phyloP scores from a whole-genome alignment of 345 rosid species.

The Brassica napus region DNA sequence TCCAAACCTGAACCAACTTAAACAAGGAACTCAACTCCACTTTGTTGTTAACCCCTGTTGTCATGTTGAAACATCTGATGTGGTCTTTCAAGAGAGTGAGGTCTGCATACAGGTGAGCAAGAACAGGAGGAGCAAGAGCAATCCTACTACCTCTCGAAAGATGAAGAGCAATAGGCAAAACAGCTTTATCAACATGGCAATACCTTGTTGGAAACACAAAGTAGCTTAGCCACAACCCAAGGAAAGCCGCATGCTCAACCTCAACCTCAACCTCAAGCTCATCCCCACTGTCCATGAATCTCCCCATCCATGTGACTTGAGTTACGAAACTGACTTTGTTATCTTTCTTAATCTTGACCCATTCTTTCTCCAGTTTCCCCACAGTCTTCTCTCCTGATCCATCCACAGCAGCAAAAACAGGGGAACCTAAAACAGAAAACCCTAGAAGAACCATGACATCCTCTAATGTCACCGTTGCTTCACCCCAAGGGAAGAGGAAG shows the following conservation, averaged over 20 bases:
- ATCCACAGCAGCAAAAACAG: conserved; percentile 32
- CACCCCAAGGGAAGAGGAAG: conserved; percentile 60
- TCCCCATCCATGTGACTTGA: conserved; percentile 33
- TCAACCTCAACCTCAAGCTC: conserved; percentile 45
- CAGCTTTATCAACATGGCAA: not conserved
- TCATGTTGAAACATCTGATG: not conserved
- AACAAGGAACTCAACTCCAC: conserved; percentile 32
- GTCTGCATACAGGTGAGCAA: conserved; percentile 48
- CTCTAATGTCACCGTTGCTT: conserved; percentile 54
- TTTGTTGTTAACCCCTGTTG: not conserved
- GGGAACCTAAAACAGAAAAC: conserved; percentile 49
- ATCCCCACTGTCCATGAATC: conserved; percentile 37
- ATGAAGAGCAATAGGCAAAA: conserved; percentile 38
- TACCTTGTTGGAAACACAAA: conserved; percentile 29
- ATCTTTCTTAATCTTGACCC: not conserved
- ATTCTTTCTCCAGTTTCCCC: conserved; percentile 4
- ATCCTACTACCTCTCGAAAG: conserved; percentile 43
- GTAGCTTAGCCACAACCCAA: conserved; percentile 42
- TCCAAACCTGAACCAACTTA: conserved; percentile 53
- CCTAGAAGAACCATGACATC: conserved; percentile 47
- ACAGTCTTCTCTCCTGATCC: not conserved
- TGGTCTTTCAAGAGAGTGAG: conserved; percentile 33
- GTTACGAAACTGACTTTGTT: not conserved
- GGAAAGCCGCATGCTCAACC: conserved; percentile 50
- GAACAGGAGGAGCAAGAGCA: conserved; percentile 50